Evolutionary conservation across 768 basidiomycete species (phyloP).

Genomic region (Omphalotus guepiniiformis): DNA sequence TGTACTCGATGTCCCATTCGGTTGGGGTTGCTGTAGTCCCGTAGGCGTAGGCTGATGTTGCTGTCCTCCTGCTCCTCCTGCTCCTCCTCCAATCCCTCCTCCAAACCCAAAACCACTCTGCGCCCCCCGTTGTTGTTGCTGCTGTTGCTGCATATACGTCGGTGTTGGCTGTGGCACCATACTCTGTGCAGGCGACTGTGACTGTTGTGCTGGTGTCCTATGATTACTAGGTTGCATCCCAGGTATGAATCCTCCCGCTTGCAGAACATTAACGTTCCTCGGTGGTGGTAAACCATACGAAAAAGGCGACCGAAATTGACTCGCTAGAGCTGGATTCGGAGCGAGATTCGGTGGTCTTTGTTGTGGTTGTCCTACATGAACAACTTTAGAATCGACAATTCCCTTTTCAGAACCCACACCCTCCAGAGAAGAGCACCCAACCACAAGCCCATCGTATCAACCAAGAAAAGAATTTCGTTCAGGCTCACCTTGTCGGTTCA

Average conservation of each 20-base stretch:
- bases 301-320: slow-evolving; percentile 56
- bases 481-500: slow-evolving; percentile 66
- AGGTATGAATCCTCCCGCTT: slow-evolving; percentile 47
- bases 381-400: slow-evolving; percentile 12
- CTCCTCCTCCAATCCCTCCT: slow-evolving; percentile 47
- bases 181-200: slow-evolving; percentile 40
- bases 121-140: no score
- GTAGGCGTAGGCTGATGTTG: slow-evolving; percentile 33
- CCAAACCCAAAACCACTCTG: slow-evolving; percentile 65
- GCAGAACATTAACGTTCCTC: slow-evolving; percentile 47
- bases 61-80: slow-evolving; percentile 23
- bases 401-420: slow-evolving; percentile 1
- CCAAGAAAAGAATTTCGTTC: slow-evolving; percentile 22
- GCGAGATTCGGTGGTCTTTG: slow-evolving; percentile 75
- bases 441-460: slow-evolving; percentile 30
- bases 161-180: slow-evolving; percentile 57
- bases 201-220: slow-evolving; percentile 51
- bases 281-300: slow-evolving; percentile 56
- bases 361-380: slow-evolving; percentile 66
- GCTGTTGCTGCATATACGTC: slow-evolving; percentile 58
- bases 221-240: slow-evolving; percentile 57
- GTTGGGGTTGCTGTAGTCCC: slow-evolving; percentile 47
- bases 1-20: slow-evolving; percentile 47
- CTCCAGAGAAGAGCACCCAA: slow-evolving; percentile 26
- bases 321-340: slow-evolving; percentile 57